Percentiles rank a stretch among this genome's conserved stretches.
Conservation (phyloP, 306 rosid species). For the Vigna hirtella region DNA sequence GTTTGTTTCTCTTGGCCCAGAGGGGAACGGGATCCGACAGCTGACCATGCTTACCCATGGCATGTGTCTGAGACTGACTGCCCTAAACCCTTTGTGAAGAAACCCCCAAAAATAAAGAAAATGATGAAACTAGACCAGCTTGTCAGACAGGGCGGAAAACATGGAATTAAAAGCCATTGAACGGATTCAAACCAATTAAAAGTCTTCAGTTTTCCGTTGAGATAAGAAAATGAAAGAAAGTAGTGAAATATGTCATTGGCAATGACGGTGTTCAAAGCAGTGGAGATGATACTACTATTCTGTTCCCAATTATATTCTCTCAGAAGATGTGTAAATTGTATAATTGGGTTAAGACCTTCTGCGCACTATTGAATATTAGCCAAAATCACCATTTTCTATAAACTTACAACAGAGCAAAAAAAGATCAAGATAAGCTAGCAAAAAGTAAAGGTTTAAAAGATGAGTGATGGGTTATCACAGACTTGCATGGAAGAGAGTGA, state of each 20-base stretch:
- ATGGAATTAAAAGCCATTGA: neutral
- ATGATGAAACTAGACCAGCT: neutral
- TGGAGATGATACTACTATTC: too few relatives aligned
- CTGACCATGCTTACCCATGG: conserved; percentile 9
- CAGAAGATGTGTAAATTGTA: conserved; percentile 31
- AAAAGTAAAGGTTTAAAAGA: conserved; percentile 16
- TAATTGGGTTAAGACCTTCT: conserved; percentile 51
- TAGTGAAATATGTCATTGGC: neutral
- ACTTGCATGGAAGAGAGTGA: conserved; percentile 1
- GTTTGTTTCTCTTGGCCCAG: neutral
- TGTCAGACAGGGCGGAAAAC: neutral
- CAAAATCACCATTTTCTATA: neutral
- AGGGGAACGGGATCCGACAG: neutral
- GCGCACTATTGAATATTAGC: conserved; percentile 56
- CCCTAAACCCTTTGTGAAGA: neutral
- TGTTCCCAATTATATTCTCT: too few relatives aligned
- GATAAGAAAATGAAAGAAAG: neutral
- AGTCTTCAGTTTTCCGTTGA: neutral
- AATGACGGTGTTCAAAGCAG: neutral
- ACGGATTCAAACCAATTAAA: neutral
- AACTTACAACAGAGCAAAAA: neutral
- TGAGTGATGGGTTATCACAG: neutral
- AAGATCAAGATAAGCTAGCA: neutral
- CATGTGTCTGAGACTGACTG: neutral
- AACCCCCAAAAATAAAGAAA: neutral